Conservation (phyloP, 2,329 filamentous ascomycete species). For the Beauveria asiatica region DNA sequence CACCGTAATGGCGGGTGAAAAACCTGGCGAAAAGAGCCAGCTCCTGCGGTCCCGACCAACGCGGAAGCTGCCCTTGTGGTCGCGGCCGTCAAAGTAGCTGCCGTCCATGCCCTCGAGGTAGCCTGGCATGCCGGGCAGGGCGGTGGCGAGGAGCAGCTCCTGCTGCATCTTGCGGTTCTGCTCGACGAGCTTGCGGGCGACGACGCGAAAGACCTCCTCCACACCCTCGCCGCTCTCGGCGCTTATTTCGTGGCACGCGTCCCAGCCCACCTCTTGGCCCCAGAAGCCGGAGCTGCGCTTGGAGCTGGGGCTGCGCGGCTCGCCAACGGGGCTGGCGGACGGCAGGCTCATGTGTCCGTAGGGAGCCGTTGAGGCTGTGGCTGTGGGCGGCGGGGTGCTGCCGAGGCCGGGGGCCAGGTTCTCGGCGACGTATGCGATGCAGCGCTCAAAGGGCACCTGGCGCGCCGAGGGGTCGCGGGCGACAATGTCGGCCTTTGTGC, state of each 20-base stretch:
- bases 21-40: constrained; percentile 49
- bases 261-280: constrained; percentile 91
- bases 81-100: constrained; percentile 43
- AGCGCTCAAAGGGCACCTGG: constrained; percentile 87
- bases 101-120: constrained; percentile 36
- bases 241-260: constrained; percentile 93
- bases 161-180: constrained; percentile 56
- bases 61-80: constrained; percentile 43
- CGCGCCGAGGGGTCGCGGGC: constrained; percentile 69
- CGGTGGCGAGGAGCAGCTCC: constrained; percentile 46
- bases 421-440: constrained; percentile 91
- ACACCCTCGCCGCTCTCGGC: constrained; percentile 92
- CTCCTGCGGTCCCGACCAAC: constrained; percentile 49
- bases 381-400: constrained; percentile 59
- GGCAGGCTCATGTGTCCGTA: constrained; percentile 19
- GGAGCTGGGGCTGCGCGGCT: constrained; percentile 51
- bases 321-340: constrained; percentile 23
- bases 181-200: constrained; percentile 54
- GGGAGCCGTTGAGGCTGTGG: constrained; percentile 30
- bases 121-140: constrained; percentile 40
- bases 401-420: constrained; percentile 67
- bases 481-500: constrained; percentile 87
- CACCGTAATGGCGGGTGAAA: constrained; percentile 43
- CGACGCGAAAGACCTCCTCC: constrained; percentile 83
- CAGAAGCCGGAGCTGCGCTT: constrained; percentile 71